A percentile compares a stretch with the other conserved stretches of the same genome.
These are phyloP conservation scores for Pistacia vera DNA, from an alignment of 345 rosid genomes.

Conservation along the genomic window DNA sequence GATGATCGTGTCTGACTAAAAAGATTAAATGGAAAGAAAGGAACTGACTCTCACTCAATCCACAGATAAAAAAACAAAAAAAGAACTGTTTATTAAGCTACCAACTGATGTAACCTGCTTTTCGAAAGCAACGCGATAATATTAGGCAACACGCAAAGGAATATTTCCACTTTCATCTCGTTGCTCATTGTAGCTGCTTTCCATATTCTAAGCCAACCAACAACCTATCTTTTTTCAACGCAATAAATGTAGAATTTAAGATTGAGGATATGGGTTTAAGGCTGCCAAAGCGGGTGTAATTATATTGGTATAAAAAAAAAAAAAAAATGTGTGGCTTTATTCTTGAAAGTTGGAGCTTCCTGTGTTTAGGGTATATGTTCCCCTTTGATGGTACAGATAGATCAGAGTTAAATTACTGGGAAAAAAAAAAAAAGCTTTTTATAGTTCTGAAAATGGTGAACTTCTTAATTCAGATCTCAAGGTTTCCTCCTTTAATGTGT, in stretches of 20 bases:
- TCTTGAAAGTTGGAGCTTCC: slow-evolving; percentile 3
- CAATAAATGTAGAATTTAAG: too few relatives aligned
- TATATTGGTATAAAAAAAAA: not conserved
- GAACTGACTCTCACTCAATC: not conserved
- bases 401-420: not conserved
- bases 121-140: slow-evolving; percentile 11
- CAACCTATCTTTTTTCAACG: not conserved
- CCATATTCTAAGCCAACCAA: not conserved
- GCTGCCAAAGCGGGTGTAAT: slow-evolving; percentile 13
- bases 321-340: not conserved
- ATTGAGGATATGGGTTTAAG: not conserved
- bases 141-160: slow-evolving; percentile 18
- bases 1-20: not conserved
- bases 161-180: not conserved
- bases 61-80: not conserved
- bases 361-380: not conserved
- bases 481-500: not conserved
- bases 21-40: not conserved
- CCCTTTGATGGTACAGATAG: not conserved
- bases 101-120: slow-evolving; percentile 1
- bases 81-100: not conserved
- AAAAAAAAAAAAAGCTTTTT: not conserved
- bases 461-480: slow-evolving; percentile 17
- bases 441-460: not conserved
- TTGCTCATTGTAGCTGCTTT: not conserved